phyloP scores from a whole-genome alignment of 192 early-diverging fungal species.

The Helicostylum pulchrum region DNA sequence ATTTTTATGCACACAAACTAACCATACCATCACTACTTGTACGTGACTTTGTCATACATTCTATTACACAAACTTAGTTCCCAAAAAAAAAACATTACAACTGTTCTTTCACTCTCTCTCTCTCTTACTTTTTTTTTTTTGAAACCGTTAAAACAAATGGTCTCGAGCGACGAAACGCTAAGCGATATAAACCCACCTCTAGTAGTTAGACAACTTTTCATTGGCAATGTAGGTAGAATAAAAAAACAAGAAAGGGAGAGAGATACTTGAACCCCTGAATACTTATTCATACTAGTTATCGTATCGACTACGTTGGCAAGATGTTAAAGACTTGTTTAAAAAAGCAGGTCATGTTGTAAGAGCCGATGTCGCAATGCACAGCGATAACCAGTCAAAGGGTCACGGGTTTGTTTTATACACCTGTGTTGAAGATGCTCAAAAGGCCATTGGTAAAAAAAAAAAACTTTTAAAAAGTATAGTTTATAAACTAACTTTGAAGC shows the following conservation, averaged over 20 bases:
- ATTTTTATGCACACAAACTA: too few species aligned
- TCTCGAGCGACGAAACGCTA: too few species aligned
- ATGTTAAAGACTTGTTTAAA: conserved; percentile 66
- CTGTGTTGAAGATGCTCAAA: conserved; percentile 64
- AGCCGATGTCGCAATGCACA: conserved; percentile 58
- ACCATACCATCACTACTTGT: too few species aligned
- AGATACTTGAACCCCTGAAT: too few species aligned
- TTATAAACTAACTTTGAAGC: conserved; percentile 8
- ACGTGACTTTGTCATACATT: too few species aligned
- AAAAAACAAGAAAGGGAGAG: neutral
- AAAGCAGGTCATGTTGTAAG: conserved; percentile 66
- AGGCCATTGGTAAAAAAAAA: conserved; percentile 50
- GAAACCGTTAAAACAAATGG: too few species aligned
- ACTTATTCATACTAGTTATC: conserved; percentile 50
- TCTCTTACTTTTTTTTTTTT: too few species aligned
- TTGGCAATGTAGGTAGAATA: conserved; percentile 60
- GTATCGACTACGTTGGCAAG: conserved; percentile 73
- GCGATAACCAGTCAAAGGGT: conserved; percentile 64
- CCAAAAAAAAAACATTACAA: too few species aligned
- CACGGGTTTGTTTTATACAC: conserved; percentile 70
- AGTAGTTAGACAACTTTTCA: conserved; percentile 53
- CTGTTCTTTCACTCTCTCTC: too few species aligned
- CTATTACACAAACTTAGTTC: too few species aligned
- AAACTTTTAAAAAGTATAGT: neutral
- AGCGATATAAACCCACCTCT: neutral